These are phyloP conservation scores for Penicillium sclerotiorum DNA, from an alignment of 2,329 filamentous ascomycete genomes.

Conservation along the genomic window DNA sequence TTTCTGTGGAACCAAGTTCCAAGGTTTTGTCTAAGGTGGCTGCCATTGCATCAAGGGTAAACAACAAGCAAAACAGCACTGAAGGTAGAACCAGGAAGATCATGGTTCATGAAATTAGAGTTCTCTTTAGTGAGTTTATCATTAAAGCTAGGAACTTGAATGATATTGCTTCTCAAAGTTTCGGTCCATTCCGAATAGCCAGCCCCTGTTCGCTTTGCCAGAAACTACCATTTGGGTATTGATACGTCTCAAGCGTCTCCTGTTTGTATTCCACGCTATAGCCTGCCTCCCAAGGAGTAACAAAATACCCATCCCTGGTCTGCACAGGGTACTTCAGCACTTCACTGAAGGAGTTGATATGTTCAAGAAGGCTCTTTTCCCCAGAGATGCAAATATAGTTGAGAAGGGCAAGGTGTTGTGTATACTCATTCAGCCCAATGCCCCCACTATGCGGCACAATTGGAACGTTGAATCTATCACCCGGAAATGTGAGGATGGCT, in stretches of 20 bases:
- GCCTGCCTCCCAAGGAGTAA: constrained; percentile 13
- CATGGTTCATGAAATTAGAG: no score
- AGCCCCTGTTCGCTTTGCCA: constrained; percentile 34
- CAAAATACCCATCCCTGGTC: not conserved
- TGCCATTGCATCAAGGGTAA: no score
- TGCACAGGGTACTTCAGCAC: not conserved
- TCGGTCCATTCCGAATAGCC: not conserved
- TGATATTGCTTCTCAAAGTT: no score
- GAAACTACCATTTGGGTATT: constrained; percentile 34
- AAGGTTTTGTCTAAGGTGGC: no score
- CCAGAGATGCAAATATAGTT: not conserved
- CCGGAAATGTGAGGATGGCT: not conserved
- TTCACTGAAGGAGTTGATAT: not conserved
- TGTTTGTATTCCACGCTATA: constrained; percentile 31
- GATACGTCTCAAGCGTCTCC: constrained; percentile 26
- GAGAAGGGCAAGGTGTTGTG: not conserved
- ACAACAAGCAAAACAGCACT: no score
- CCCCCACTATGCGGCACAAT: constrained; percentile 18
- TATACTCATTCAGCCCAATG: not conserved
- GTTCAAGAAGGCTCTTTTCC: not conserved
- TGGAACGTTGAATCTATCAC: not conserved
- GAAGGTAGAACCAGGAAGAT: no score
- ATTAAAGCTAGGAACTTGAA: no score
- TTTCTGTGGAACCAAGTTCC: no score
- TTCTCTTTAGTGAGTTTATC: no score